Conservation (phyloP, 2,329 filamentous ascomycete genomes). For the Hymenoscyphus infarciens region DNA sequence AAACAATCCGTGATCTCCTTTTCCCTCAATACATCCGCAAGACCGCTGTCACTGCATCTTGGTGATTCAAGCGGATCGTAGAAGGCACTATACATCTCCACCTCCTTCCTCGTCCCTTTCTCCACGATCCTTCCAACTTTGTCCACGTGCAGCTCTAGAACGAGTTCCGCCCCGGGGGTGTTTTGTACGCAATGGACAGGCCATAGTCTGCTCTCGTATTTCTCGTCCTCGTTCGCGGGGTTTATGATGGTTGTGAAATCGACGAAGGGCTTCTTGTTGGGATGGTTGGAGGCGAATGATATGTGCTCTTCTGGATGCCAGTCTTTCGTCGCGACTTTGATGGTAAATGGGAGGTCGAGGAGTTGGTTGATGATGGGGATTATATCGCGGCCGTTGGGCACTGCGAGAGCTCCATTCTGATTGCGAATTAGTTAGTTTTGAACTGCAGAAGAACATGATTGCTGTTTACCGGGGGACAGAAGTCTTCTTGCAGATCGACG, state of each 20-base stretch:
- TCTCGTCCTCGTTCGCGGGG: conserved; percentile 59
- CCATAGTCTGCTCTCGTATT: conserved; percentile 72
- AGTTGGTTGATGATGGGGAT: conserved; percentile 70
- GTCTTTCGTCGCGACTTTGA: conserved; percentile 86
- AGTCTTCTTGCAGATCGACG: conserved; percentile 92
- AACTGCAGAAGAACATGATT: conserved; percentile 26
- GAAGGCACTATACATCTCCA: conserved; percentile 96
- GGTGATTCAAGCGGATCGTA: conserved; percentile 70
- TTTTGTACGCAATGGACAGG: conserved; percentile 82
- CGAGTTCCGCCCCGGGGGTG: conserved; percentile 67
- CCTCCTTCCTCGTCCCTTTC: conserved; percentile 69
- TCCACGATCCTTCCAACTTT: conserved; percentile 65
- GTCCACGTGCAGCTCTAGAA: conserved; percentile 63
- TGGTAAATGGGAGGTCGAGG: conserved; percentile 64
- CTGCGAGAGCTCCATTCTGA: conserved; percentile 80
- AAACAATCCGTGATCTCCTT: conserved; percentile 72
- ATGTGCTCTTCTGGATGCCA: conserved; percentile 81
- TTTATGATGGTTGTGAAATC: conserved; percentile 63
- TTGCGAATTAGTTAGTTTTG: conserved; percentile 9
- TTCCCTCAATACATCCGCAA: conserved; percentile 55
- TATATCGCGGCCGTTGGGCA: conserved; percentile 69
- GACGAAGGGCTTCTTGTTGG: conserved; percentile 62
- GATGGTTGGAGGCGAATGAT: conserved; percentile 84
- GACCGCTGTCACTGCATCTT: conserved; percentile 56
- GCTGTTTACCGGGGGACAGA: conserved; percentile 71